Evolutionary conservation across 116 monocot species (phyloP).

Genomic region (Cymodocea nodosa): DNA sequence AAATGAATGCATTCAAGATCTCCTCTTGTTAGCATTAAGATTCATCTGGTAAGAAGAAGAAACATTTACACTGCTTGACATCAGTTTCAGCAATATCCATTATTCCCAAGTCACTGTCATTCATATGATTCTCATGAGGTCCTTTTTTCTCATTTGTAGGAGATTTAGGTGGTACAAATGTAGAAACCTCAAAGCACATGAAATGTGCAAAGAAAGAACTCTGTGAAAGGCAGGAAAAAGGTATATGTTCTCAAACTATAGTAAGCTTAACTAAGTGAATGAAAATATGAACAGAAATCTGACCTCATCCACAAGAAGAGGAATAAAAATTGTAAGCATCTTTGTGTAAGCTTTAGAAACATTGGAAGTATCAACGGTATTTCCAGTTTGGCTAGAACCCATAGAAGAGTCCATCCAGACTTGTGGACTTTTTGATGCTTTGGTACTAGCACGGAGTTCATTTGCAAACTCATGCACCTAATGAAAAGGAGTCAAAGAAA

Average conservation of each 20-base stretch:
- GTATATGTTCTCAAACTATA: background rate
- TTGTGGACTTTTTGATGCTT: slow-evolving; percentile 75
- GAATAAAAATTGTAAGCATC: slow-evolving; percentile 99
- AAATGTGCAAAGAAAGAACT: slow-evolving; percentile 99
- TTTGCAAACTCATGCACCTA: slow-evolving; percentile 99
- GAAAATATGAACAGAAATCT: slow-evolving; percentile 6
- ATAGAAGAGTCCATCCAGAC: slow-evolving; percentile 82
- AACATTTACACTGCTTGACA: slow-evolving; percentile 35
- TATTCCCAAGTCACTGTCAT: slow-evolving; percentile 50
- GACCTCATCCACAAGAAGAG: slow-evolving; percentile 99
- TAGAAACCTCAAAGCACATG: slow-evolving; percentile 98
- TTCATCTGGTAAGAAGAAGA: background rate
- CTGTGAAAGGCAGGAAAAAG: slow-evolving; percentile 21
- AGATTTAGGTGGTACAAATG: slow-evolving; percentile 46
- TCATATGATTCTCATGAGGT: slow-evolving; percentile 21
- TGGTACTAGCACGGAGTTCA: slow-evolving; percentile 96
- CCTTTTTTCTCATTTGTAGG: slow-evolving; percentile 21
- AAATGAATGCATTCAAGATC: background rate
- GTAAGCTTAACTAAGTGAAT: background rate
- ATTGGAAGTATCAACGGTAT: slow-evolving; percentile 70
- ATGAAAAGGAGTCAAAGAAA: background rate
- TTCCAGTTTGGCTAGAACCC: slow-evolving; percentile 36
- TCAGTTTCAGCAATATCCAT: slow-evolving; percentile 82
- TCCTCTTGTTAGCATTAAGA: background rate
- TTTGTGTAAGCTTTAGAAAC: slow-evolving; percentile 98